Conservation (phyloP, 1,284 basidiomycete genomes). For the Omphalotus olearius region DNA sequence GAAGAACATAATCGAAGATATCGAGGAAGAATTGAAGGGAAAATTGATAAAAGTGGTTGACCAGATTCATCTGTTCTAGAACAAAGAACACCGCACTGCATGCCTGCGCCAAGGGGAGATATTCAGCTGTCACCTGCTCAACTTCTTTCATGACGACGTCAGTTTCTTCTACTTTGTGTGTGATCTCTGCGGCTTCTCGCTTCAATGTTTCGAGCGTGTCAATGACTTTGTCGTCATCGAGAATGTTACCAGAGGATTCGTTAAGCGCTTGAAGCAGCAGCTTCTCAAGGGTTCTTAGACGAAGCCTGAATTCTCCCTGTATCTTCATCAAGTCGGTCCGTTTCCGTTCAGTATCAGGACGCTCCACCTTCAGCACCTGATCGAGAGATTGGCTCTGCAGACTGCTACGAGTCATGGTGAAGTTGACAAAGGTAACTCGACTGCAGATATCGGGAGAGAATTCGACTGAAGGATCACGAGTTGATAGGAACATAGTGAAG, state of each 20-base stretch:
- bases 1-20: conserved; percentile 94
- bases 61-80: conserved; percentile 88
- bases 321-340: conserved; percentile 98
- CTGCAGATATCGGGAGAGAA: conserved; percentile 99
- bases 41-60: conserved; percentile 99
- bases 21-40: conserved; percentile 97
- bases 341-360: conserved; percentile 96
- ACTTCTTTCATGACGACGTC: conserved; percentile 96
- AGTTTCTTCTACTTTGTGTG: conserved; percentile 95
- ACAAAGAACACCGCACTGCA: conserved; percentile 98
- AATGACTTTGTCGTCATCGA: conserved; percentile 99
- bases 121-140: conserved; percentile 92
- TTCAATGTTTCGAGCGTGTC: conserved; percentile 96
- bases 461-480: conserved; percentile 94
- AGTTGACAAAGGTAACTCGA: conserved; percentile 99
- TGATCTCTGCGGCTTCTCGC: conserved; percentile 95
- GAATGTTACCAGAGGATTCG: conserved; percentile 94
- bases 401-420: conserved; percentile 98
- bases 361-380: conserved; percentile 94
- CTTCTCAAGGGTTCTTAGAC: conserved; percentile 91
- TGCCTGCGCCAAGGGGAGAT: conserved; percentile 91
- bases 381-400: conserved; percentile 97
- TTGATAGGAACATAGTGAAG: conserved; percentile 99
- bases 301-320: conserved; percentile 95
- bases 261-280: conserved; percentile 94